A percentile compares a stretch with the other conserved stretches of the same genome.
Conservation (phyloP, 2,329 filamentous ascomycete species). For the Calonectria pseudoreteaudii region DNA sequence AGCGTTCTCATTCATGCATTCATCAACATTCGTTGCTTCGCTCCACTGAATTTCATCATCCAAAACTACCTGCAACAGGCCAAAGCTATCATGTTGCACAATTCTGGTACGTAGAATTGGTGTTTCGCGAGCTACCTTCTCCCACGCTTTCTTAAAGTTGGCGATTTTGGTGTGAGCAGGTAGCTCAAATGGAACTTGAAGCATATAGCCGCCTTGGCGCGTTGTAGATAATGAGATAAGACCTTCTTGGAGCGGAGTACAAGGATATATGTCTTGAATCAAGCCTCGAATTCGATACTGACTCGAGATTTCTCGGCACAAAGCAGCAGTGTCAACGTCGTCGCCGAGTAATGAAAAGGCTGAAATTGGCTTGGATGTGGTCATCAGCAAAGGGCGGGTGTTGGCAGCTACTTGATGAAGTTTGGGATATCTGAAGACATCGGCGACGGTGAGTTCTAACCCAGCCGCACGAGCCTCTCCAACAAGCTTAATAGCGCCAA, state of each 20-base stretch:
- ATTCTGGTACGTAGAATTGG: slow-evolving; percentile 26
- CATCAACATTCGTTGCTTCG: neutral
- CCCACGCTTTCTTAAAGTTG: slow-evolving; percentile 27
- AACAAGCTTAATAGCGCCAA: slow-evolving; percentile 60
- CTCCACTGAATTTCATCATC: slow-evolving; percentile 16
- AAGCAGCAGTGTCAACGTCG: slow-evolving; percentile 26
- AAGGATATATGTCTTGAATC: slow-evolving; percentile 52
- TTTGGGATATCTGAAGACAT: slow-evolving; percentile 19
- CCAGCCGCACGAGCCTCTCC: slow-evolving; percentile 13
- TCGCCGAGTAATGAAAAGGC: slow-evolving; percentile 15
- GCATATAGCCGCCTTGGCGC: slow-evolving; percentile 51
- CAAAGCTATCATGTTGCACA: neutral
- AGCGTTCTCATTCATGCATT: slow-evolving; percentile 13
- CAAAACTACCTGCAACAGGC: slow-evolving; percentile 24
- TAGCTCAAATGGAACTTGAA: slow-evolving; percentile 42
- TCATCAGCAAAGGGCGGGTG: neutral
- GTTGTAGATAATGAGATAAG: slow-evolving; percentile 51
- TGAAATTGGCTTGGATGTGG: neutral
- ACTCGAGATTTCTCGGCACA: neutral
- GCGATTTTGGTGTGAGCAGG: neutral
- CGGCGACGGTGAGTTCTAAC: neutral
- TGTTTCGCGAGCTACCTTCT: neutral
- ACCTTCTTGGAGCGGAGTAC: slow-evolving; percentile 55
- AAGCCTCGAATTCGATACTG: neutral
- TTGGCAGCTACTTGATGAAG: neutral